Evolutionary conservation across 164 flowering plant genomes (phyloP).

Genomic region (Dillenia turbinata): DNA sequence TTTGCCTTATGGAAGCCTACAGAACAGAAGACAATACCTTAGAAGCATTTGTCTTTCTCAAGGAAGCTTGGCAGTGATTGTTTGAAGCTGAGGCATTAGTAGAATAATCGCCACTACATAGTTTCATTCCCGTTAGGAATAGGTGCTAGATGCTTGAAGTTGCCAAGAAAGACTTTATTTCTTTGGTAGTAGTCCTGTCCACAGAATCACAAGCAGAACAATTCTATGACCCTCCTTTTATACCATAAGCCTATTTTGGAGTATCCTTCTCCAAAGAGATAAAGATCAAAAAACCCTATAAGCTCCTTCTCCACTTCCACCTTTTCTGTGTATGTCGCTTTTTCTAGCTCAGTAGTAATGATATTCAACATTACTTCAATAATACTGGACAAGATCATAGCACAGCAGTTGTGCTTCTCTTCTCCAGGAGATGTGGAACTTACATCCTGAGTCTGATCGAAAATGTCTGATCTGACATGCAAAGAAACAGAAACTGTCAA

Average conservation of each 20-base stretch:
- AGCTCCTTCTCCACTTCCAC: slow-evolving; percentile 60
- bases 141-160: slow-evolving; percentile 58
- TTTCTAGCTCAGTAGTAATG: slow-evolving; percentile 53
- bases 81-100: slow-evolving; percentile 30
- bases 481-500: slow-evolving; percentile 14
- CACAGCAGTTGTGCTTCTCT: slow-evolving; percentile 39
- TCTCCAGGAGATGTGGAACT: slow-evolving; percentile 33
- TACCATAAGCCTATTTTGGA: slow-evolving; percentile 23
- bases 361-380: slow-evolving; percentile 62
- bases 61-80: slow-evolving; percentile 38
- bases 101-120: slow-evolving; percentile 15
- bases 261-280: slow-evolving; percentile 39
- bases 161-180: slow-evolving; percentile 45
- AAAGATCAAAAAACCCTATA: slow-evolving; percentile 40
- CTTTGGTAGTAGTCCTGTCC: slow-evolving; percentile 18
- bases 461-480: slow-evolving; percentile 43
- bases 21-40: slow-evolving; percentile 43
- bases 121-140: slow-evolving; percentile 32
- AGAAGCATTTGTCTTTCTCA: slow-evolving; percentile 21
- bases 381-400: slow-evolving; percentile 58
- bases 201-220: slow-evolving; percentile 24
- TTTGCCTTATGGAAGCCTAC: slow-evolving; percentile 44
- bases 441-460: slow-evolving; percentile 33
- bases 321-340: slow-evolving; percentile 38
- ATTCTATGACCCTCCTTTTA: slow-evolving; percentile 27